Conservation (phyloP, 1,284 basidiomycete species). For the Dichomitus squalens region DNA sequence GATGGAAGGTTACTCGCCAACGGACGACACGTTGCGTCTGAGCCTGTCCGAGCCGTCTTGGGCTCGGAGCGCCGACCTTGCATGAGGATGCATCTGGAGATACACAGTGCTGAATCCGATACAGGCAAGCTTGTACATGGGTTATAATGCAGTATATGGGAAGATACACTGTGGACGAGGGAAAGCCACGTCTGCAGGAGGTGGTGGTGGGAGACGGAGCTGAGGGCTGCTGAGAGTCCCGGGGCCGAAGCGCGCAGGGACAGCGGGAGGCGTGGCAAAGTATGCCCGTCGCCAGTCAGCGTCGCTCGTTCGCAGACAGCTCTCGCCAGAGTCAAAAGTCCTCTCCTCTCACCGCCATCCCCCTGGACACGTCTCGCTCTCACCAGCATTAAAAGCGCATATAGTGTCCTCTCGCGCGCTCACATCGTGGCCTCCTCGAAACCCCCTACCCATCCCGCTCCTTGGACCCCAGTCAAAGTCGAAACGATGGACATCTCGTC, state of each 20-base stretch:
- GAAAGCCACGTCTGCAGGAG: conserved; percentile 14
- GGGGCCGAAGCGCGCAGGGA: neutral
- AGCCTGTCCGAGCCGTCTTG: too few relatives aligned
- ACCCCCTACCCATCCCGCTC: neutral
- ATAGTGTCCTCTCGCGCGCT: neutral
- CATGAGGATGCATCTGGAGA: too few relatives aligned
- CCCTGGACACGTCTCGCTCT: conserved; percentile 7
- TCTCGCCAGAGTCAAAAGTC: neutral
- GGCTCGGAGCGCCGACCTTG: too few relatives aligned
- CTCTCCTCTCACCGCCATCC: conserved; percentile 7
- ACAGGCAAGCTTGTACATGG: too few relatives aligned
- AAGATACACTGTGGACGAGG: neutral
- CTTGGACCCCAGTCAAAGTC: neutral
- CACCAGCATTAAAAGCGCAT: neutral
- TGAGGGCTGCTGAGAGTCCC: conserved; percentile 6
- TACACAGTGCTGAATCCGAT: too few relatives aligned
- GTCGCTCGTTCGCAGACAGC: neutral
- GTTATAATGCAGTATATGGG: too few relatives aligned
- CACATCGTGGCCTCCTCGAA: conserved; percentile 4
- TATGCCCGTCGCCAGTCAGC: neutral
- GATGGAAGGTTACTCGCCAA: too few relatives aligned
- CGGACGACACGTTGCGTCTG: too few relatives aligned
- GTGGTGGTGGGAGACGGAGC: conserved; percentile 13
- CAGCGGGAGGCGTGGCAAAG: conserved; percentile 4
- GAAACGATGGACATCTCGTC: conserved; percentile 29